These are phyloP conservation scores for Helicocarpus griseus DNA, from an alignment of 2,329 filamentous ascomycete species.

Conservation along the genomic window DNA sequence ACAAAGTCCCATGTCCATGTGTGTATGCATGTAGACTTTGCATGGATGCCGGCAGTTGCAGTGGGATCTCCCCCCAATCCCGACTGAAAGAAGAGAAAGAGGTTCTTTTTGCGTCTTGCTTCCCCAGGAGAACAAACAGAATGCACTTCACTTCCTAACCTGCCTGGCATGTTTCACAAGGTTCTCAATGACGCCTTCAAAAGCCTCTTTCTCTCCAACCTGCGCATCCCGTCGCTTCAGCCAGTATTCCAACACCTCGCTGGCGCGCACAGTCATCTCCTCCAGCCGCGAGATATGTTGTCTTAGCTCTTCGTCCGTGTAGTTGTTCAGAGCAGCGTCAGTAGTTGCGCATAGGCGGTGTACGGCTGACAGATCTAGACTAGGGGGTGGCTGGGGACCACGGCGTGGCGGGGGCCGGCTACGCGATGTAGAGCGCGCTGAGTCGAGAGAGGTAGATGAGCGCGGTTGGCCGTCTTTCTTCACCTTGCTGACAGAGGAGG, in stretches of 20 bases:
- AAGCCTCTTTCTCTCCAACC: slow-evolving; percentile 81
- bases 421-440: slow-evolving; percentile 21
- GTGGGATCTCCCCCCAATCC: neutral
- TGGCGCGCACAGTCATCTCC: slow-evolving; percentile 59
- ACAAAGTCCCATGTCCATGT: neutral
- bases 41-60: neutral
- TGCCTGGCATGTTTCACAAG: slow-evolving; percentile 84
- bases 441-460: slow-evolving; percentile 17
- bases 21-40: neutral
- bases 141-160: slow-evolving; percentile 56
- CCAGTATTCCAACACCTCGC: slow-evolving; percentile 79
- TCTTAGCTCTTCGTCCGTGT: slow-evolving; percentile 67
- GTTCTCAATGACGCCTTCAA: slow-evolving; percentile 95
- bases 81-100: too few relatives aligned
- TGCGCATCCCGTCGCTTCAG: slow-evolving; percentile 75
- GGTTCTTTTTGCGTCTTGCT: neutral
- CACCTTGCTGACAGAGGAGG: slow-evolving; percentile 12
- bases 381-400: slow-evolving; percentile 56
- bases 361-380: slow-evolving; percentile 69
- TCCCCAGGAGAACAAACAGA: neutral
- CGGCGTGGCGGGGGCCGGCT: slow-evolving; percentile 28
- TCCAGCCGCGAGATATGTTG: slow-evolving; percentile 61
- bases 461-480: slow-evolving; percentile 8
- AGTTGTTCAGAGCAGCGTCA: slow-evolving; percentile 67
- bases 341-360: slow-evolving; percentile 74